Conservation (phyloP, 805 yeast species). For the Teunomyces pallodes region DNA sequence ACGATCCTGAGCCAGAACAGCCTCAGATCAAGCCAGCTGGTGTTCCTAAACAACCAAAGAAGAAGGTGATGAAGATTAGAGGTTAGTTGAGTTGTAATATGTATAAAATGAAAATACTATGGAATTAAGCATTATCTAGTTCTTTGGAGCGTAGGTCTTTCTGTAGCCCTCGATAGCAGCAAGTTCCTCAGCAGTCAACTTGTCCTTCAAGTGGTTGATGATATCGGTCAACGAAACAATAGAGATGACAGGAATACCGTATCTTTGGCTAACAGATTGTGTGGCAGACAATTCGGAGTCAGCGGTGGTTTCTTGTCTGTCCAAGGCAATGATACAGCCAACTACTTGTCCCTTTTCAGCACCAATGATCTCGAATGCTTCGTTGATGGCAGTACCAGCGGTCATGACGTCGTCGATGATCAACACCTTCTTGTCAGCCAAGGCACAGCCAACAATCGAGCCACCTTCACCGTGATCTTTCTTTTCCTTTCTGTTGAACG, state of each 20-base stretch:
- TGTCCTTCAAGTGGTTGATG: constrained; percentile 55
- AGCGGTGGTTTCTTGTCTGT: constrained; percentile 87
- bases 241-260: constrained; percentile 77
- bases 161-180: constrained; percentile 59
- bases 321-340: constrained; percentile 88
- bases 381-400: constrained; percentile 97
- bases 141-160: constrained; percentile 45
- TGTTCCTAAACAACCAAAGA: constrained; percentile 47
- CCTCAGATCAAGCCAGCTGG: constrained; percentile 26
- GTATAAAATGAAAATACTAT: neutral
- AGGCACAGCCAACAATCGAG: constrained; percentile 78
- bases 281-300: constrained; percentile 74
- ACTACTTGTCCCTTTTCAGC: constrained; percentile 69
- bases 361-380: constrained; percentile 79
- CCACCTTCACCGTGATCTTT: constrained; percentile 99
- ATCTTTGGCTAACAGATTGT: constrained; percentile 67
- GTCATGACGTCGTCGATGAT: constrained; percentile 97
- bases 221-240: constrained; percentile 79
- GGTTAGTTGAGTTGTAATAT: constrained; percentile 25
- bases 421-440: constrained; percentile 69
- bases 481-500: constrained; percentile 96
- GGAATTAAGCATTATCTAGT: neutral
- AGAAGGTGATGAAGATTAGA: constrained; percentile 62
- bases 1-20: constrained; percentile 48
- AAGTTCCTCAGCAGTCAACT: constrained; percentile 57